A percentile compares a stretch with the other conserved stretches of the same genome.
Evolutionary conservation across 192 early-diverging fungal species (phyloP).

Genomic region (Backusella westeae): DNA sequence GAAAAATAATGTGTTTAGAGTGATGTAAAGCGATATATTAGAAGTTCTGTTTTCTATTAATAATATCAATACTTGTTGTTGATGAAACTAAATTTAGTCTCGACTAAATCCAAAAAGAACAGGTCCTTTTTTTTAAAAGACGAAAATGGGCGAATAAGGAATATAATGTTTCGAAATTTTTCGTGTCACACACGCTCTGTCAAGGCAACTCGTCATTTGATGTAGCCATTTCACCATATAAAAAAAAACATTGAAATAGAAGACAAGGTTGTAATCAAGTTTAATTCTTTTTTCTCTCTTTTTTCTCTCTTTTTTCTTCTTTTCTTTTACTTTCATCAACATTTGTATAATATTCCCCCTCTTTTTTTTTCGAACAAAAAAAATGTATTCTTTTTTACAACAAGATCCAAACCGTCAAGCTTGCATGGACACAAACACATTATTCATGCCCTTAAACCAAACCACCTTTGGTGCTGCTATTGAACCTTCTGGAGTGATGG

Average conservation of each 20-base stretch:
- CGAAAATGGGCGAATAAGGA: neutral
- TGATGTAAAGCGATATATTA: neutral
- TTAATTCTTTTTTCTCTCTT: constrained; percentile 1
- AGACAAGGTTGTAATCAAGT: neutral
- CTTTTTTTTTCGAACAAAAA: neutral
- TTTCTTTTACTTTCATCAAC: neutral
- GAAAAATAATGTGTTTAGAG: neutral
- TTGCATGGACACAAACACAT: neutral
- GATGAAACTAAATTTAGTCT: neutral
- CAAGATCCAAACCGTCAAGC: constrained; percentile 1
- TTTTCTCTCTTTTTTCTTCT: constrained; percentile 15
- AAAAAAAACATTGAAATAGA: constrained; percentile 3
- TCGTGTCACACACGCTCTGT: constrained; percentile 20
- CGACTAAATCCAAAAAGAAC: neutral
- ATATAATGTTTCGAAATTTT: constrained; percentile 9
- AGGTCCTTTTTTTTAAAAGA: neutral
- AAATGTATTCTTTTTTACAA: constrained; percentile 11
- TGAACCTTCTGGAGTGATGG: constrained; percentile 5
- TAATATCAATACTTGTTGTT: neutral
- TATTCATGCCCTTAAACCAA: constrained; percentile 6
- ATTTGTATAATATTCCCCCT: constrained; percentile 2
- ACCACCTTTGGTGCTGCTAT: neutral
- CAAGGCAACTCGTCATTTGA: constrained; percentile 28
- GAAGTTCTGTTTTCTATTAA: neutral
- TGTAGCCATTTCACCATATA: constrained; percentile 22